Base-by-base conservation (phyloP, 768 basidiomycete species). In the Trametes gibbosa region DNA sequence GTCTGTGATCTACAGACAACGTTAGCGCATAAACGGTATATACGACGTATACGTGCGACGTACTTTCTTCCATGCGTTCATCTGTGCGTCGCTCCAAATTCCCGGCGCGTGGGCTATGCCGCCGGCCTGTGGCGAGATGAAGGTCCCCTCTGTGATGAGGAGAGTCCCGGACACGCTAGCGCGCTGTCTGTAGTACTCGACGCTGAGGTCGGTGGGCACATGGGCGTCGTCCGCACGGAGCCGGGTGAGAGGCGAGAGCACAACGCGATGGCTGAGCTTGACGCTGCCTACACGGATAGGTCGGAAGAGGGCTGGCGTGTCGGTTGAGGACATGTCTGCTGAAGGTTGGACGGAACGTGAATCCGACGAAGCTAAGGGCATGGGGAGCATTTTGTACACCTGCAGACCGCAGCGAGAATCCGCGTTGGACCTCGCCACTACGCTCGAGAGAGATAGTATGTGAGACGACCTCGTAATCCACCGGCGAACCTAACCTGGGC, bases 41-140 rank as follows among this genome's bases (percentile, higher is more conserved):
- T n/a, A n/a, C n/a, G n/a, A n/a, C n/a, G n/a, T n/a, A n/a, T n/a
- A n/a, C 37, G 17, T 39, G 13, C 1, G n/a, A 67, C 73, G 24
- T 37, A 81, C 79, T 56, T 69, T 63, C 63, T 79, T 82, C 84
- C 84, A 85, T 0, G 61, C 76, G 6, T 63, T 53, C 19, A 77
- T 77, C 63, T 92, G 88, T n/a, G 79, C 82, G 1, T 78, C 67
- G 16, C 69, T 82, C 76, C 80, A 89, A 54, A 89, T 82, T 1
- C 88, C 89, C 1, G 88, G 88, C 0, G 80, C 76, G 53, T 81
- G 70, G 1, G 54, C 49, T 42, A 72, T 76, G 1, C 83, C 84
- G 4, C 79, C 82, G 0, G 84, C 83, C 14, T 77, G 63, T 1
- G 69, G 67, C 0, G 81, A 78, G 49, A 89, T 79, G 48, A 79